A percentile compares a stretch with the other conserved stretches of the same genome.
These are phyloP conservation scores for Eimeria praecox DNA, from an alignment of 169 alveolate genomes.

Conservation along the genomic window DNA sequence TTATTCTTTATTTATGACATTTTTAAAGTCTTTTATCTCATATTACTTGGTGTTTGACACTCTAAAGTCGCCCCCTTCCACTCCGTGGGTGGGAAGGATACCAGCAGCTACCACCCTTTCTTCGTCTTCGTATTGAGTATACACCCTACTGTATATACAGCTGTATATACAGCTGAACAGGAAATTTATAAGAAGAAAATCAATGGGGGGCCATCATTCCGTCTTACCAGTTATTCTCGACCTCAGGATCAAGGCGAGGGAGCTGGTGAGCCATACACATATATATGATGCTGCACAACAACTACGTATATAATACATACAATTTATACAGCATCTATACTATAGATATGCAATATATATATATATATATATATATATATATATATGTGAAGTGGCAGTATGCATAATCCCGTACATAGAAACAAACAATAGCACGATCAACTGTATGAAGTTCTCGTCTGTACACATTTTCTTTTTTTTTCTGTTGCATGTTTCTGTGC, in stretches of 20 bases:
- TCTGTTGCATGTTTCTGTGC: too few relatives aligned
- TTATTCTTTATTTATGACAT: background rate
- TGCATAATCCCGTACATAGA: too few relatives aligned
- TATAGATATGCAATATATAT: background rate
- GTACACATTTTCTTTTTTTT: too few relatives aligned
- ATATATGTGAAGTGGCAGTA: too few relatives aligned
- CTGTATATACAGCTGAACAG: background rate
- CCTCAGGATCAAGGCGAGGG: conserved; percentile 84
- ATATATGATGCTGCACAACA: background rate
- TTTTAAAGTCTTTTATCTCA: background rate
- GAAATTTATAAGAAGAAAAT: background rate
- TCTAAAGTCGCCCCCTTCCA: too few relatives aligned
- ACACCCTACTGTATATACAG: too few relatives aligned
- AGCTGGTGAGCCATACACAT: conserved; percentile 44
- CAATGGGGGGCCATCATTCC: conserved; percentile 77
- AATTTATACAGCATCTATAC: background rate
- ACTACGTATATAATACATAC: background rate
- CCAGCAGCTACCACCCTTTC: background rate
- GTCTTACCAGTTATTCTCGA: conserved; percentile 86
- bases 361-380: too few relatives aligned
- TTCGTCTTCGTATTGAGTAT: too few relatives aligned
- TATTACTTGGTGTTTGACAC: background rate
- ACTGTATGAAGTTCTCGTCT: too few relatives aligned
- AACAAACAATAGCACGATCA: too few relatives aligned
- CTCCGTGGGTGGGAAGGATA: too few relatives aligned